These are phyloP conservation scores for Teratosphaeria destructans DNA, from an alignment of 2,329 filamentous ascomycete genomes.

Conservation along the genomic window DNA sequence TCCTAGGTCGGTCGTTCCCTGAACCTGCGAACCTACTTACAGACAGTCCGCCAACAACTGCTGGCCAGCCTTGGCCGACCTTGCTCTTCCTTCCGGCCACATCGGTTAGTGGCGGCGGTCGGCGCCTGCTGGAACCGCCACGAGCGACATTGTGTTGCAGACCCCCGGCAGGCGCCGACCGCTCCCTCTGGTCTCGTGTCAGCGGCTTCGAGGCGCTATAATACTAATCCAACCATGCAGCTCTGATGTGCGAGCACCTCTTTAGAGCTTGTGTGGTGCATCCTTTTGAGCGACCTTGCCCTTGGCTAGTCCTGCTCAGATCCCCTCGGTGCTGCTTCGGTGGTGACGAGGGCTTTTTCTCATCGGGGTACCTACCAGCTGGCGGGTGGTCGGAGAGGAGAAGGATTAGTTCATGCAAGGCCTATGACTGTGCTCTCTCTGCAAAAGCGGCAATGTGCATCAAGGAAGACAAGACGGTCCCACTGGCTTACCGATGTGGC, in stretches of 20 bases:
- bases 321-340: not conserved
- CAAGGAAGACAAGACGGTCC: not conserved
- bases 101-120: not conserved
- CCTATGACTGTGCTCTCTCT: not conserved
- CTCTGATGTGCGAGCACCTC: not conserved
- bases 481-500: no score
- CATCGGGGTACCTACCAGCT: not conserved
- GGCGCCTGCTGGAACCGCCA: no score
- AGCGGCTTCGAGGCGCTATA: not conserved
- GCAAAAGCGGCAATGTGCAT: not conserved
- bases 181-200: not conserved
- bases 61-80: no score
- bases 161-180: not conserved
- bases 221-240: not conserved
- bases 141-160: not conserved
- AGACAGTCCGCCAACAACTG: no score
- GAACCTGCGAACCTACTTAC: not conserved
- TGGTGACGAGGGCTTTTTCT: not conserved
- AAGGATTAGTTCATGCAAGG: not conserved
- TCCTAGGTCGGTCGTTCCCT: not conserved
- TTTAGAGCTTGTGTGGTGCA: not conserved
- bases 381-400: constrained; percentile 1
- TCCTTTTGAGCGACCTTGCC: not conserved
- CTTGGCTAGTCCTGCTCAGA: not conserved
- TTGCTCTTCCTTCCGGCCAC: not conserved